Conservation (phyloP, 1,284 basidiomycete species). For the Malassezia dermatis region DNA sequence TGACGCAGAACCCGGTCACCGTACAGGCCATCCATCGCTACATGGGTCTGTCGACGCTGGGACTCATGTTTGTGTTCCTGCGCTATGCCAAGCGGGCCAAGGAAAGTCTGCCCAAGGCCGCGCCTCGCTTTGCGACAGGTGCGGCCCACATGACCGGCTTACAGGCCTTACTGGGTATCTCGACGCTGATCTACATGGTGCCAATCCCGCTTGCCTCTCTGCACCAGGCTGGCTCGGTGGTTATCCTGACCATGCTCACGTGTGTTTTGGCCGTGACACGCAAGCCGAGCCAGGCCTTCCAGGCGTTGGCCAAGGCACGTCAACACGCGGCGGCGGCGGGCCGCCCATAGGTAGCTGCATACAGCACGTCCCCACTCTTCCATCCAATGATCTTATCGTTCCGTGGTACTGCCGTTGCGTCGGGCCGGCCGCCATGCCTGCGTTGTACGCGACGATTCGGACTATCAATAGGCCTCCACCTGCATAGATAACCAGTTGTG, state of each 20-base stretch:
- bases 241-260: slow-evolving; percentile 72
- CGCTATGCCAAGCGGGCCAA: slow-evolving; percentile 5
- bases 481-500: too few relatives aligned
- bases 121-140: slow-evolving; percentile 13
- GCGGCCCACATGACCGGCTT: slow-evolving; percentile 12
- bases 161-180: slow-evolving; percentile 80
- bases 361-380: not conserved
- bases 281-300: slow-evolving; percentile 60
- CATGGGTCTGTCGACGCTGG: slow-evolving; percentile 54
- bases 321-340: not conserved
- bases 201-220: slow-evolving; percentile 81
- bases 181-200: slow-evolving; percentile 84
- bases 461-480: too few relatives aligned
- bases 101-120: not conserved
- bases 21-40: slow-evolving; percentile 94
- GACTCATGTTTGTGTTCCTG: slow-evolving; percentile 3
- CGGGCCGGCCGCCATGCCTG: too few relatives aligned
- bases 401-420: too few relatives aligned
- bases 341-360: not conserved
- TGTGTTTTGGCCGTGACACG: slow-evolving; percentile 66
- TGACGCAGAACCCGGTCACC: slow-evolving; percentile 93
- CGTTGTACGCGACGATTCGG: too few relatives aligned
- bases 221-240: slow-evolving; percentile 88
- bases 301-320: slow-evolving; percentile 2
- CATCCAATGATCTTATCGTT: not conserved